These are phyloP conservation scores for Allium fistulosum DNA, from an alignment of 106 monocot genomes.

Conservation along the genomic window DNA sequence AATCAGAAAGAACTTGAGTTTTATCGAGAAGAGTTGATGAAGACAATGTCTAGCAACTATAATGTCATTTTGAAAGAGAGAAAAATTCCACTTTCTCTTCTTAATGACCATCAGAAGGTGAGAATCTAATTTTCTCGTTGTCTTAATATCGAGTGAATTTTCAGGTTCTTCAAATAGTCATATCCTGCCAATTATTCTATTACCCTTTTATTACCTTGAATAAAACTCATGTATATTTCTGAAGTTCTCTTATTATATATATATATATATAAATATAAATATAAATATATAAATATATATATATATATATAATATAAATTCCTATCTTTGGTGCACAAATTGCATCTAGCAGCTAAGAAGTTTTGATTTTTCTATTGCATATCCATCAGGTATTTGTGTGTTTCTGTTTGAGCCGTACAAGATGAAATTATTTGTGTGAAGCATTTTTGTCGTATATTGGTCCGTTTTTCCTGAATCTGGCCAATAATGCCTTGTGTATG, in stretches of 20 bases:
- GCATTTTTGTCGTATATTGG: no score
- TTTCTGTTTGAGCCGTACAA: no score
- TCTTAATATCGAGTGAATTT: neutral
- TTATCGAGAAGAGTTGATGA: conserved; percentile 83
- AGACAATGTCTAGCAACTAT: conserved; percentile 56
- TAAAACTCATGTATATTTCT: no score
- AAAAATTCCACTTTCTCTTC: conserved; percentile 83
- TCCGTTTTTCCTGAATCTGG: no score
- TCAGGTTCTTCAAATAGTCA: neutral
- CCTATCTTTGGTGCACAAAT: neutral
- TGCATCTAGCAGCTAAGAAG: neutral
- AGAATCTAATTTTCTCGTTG: neutral
- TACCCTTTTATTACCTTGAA: no score
- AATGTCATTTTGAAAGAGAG: conserved; percentile 79
- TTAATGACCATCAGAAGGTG: conserved; percentile 91
- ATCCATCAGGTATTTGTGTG: no score
- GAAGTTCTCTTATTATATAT: no score
- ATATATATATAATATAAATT: no score
- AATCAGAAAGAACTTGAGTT: conserved; percentile 89
- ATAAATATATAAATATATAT: no score
- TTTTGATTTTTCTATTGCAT: neutral
- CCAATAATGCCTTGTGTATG: no score
- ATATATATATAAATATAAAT: no score
- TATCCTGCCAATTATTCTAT: neutral
- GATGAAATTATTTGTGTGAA: no score